These are phyloP conservation scores for Thalassiosira oceanica DNA, from an alignment of 352 stramenopile species.

Conservation along the genomic window DNA sequence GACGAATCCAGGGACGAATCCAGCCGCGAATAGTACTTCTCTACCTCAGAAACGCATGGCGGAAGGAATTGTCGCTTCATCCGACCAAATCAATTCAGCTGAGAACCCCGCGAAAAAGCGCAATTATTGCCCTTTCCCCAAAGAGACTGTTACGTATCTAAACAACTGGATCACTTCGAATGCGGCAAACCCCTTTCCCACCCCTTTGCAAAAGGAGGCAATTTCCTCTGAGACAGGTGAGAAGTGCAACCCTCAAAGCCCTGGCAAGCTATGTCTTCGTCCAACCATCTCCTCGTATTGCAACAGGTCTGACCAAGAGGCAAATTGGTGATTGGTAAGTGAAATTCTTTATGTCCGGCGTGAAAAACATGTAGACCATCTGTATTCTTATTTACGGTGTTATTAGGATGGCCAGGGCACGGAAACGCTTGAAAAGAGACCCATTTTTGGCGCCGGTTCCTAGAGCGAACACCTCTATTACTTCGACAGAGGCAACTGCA, in stretches of 20 bases:
- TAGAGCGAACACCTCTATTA: background rate
- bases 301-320: slow-evolving; percentile 44
- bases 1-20: background rate
- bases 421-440: slow-evolving; percentile 25
- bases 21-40: no score
- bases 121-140: slow-evolving; percentile 17
- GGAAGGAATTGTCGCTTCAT: no score
- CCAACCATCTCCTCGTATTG: no score
- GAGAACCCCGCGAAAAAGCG: slow-evolving; percentile 2
- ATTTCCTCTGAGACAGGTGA: slow-evolving; percentile 40
- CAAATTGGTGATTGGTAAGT: slow-evolving; percentile 52
- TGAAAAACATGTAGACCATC: no score
- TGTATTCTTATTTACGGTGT: no score
- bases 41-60: slow-evolving; percentile 26
- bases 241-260: no score
- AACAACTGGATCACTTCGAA: slow-evolving; percentile 38
- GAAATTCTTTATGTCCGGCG: no score
- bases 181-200: slow-evolving; percentile 32
- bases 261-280: no score
- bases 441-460: background rate
- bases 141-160: slow-evolving; percentile 36
- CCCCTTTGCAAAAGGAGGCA: slow-evolving; percentile 24
- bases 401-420: slow-evolving; percentile 36
- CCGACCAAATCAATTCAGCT: background rate
- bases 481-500: slow-evolving; percentile 1